Base-by-base conservation (phyloP, 768 basidiomycete genomes). In the Cantharellus anzutake region DNA sequence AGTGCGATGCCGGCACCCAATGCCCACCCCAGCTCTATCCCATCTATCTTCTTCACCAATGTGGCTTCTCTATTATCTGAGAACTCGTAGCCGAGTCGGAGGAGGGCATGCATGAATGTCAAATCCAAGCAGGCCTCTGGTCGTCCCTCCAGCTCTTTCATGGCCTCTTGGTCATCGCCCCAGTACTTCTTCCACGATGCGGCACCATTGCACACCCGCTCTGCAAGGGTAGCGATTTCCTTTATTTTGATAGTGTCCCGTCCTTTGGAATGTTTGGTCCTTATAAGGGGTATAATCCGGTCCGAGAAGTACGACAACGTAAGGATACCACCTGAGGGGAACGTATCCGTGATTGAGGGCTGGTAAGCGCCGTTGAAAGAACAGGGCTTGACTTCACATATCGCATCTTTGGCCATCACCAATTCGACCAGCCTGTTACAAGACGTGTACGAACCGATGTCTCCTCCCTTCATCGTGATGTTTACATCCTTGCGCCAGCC, bases 291-390 rank as follows among this genome's bases (percentile, higher is more conserved):
- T 37, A 76, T 71, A 60, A 94, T 76, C 42, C 96, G 86, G 74
- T 98, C 96, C 73, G 91, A 96, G 73, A 98, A 99, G 76, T 98
- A 99, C 34, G 92, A 96, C 2, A 99, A 77, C n/a, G 94, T 80
- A 37, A 94, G 79, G 63, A 94, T 77, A 66, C 82, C 83, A 61
- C 94, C 94, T 5, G 75, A 71, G 1, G 84, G 80, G 79, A 97
- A 97, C 5, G 88, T 83, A 63, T 94, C 86, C 60, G 86, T 73
- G 35, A 98, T 75, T 11, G 86, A 85, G 2, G 96, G 96, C 69
- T 99, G 96, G 72, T 98, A 98, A 35, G 96, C 90, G 7, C 96
- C 96, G 66, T 89, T 83, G 74, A 99, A 99, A 3, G 94, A 88
- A 69, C 96, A 99, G 0, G 96, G 96, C 66, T 92, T 87, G 62